Conservation (phyloP, 73 alveolate genomes). For the Stentor roeselii region DNA sequence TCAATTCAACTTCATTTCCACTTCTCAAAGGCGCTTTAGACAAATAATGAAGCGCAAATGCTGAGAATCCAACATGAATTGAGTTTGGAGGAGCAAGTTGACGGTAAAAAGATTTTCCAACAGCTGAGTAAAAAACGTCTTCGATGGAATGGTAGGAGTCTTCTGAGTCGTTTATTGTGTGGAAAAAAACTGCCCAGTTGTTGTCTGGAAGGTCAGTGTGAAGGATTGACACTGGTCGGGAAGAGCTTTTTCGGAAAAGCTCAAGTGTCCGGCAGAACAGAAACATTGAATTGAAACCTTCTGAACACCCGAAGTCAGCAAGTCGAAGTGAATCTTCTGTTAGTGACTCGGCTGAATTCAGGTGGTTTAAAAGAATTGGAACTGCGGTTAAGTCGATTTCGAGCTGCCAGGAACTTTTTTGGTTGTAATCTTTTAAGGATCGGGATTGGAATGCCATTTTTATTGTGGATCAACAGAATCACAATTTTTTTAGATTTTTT, state of each 20-base stretch:
- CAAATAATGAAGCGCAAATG: not conserved
- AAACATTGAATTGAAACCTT: slow-evolving; percentile 16
- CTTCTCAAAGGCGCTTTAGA: not conserved
- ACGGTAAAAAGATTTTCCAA: not conserved
- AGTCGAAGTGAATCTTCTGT: not conserved
- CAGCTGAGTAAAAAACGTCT: not conserved
- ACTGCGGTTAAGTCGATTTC: not conserved
- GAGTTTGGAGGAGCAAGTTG: slow-evolving; percentile 12
- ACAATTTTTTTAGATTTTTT: too few species aligned
- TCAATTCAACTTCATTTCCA: not conserved
- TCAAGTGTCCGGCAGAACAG: not conserved
- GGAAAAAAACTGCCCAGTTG: not conserved
- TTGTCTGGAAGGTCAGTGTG: slow-evolving; percentile 21
- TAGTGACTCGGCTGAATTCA: not conserved
- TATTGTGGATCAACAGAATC: not conserved
- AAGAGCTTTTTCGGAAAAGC: not conserved
- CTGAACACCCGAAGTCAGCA: slow-evolving; percentile 17
- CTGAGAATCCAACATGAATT: not conserved
- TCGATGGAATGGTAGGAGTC: not conserved
- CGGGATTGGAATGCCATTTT: not conserved
- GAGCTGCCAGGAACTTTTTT: not conserved
- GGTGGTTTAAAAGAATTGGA: not conserved
- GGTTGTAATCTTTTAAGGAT: not conserved
- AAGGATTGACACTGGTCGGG: not conserved
- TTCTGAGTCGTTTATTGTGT: not conserved